phyloP scores from a whole-genome alignment of 2,329 filamentous ascomycete species.

The Colletotrichum euphorbiae region DNA sequence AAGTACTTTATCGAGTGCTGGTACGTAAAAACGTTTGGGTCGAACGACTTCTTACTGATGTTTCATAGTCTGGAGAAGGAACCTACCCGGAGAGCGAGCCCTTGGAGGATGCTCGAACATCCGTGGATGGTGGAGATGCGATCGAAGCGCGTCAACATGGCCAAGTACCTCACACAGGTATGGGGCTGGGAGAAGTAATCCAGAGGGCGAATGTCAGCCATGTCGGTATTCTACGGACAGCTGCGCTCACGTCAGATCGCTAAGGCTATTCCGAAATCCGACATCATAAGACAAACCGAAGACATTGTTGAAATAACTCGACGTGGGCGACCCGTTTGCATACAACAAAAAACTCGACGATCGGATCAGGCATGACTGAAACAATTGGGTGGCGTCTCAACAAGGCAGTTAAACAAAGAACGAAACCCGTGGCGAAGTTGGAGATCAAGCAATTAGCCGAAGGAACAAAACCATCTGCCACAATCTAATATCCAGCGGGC shows the following conservation, averaged over 20 bases:
- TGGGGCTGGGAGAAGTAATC: constrained; percentile 86
- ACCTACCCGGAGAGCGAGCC: constrained; percentile 84
- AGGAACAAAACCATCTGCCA: constrained; percentile 1
- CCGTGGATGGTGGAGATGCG: constrained; percentile 99
- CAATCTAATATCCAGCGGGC: constrained; percentile 9
- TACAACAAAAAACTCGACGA: not conserved
- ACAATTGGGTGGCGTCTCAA: too few relatives aligned
- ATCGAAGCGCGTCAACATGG: constrained; percentile 97
- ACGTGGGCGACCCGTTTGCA: not conserved
- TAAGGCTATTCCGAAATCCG: not conserved
- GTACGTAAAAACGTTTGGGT: constrained; percentile 67
- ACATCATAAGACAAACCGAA: not conserved
- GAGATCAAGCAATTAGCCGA: constrained; percentile 10
- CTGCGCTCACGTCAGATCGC: not conserved
- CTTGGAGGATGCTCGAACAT: constrained; percentile 99
- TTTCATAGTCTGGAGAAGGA: constrained; percentile 88
- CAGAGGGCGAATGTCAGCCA: not conserved
- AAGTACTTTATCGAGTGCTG: constrained; percentile 99
- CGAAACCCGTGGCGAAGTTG: not conserved
- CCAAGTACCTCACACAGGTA: constrained; percentile 90
- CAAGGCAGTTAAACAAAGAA: not conserved
- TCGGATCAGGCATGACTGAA: not conserved
- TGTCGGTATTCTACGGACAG: not conserved
- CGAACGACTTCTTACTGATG: constrained; percentile 14
- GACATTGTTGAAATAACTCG: not conserved